Evolutionary conservation across 2,329 filamentous ascomycete genomes (phyloP), one percentile per base, ranked within the genome.

Genomic region (Fusarium sp.): DNA sequence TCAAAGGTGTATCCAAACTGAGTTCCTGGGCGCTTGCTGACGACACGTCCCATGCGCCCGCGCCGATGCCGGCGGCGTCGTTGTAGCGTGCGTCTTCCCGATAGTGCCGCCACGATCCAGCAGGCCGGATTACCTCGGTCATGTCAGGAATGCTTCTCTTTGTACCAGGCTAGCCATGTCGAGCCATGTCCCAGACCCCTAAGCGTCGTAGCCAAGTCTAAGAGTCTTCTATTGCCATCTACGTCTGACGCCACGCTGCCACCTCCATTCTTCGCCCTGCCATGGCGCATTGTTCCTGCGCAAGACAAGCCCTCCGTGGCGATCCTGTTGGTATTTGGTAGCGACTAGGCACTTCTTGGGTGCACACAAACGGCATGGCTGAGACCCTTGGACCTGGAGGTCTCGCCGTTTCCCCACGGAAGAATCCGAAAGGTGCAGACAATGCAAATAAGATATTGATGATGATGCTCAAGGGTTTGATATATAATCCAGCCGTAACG

Each of bases 401-500:
- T 65, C 51, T 71, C 63, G 59, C 57, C 52, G 48, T 50, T 63
- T 58, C 37, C 52, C n/a, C 39, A 40, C 8, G 39, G 36, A 15
- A 53, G 40, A 52, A 48, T 36, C 28, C 44, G 37, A 30, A 27
- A 43, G 43, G 31, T 34, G 31, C 12, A 9, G 12, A 9, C 12
- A 12, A 34, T 34, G 31, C 9, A 7, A 59, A 53, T 27, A 34
- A n/a, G 15, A 18, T 43, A 15, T 37, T 34, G 4, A 36, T 40
- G 13, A 18, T 46, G 15, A 34, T n/a, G 47, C 41, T 31, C 39
- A 43, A 12, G 27, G 46, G 23, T 30, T 50, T 11, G 7, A 31
- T 70, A 70, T 52, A 65, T 71, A 70, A 70, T 15, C 41, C 28
- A 15, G 34, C 44, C 27, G 44, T 28, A 27, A 60, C 51, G 60